phyloP scores from a whole-genome alignment of 2,329 filamentous ascomycete genomes.

The Elsinoe necatrix region DNA sequence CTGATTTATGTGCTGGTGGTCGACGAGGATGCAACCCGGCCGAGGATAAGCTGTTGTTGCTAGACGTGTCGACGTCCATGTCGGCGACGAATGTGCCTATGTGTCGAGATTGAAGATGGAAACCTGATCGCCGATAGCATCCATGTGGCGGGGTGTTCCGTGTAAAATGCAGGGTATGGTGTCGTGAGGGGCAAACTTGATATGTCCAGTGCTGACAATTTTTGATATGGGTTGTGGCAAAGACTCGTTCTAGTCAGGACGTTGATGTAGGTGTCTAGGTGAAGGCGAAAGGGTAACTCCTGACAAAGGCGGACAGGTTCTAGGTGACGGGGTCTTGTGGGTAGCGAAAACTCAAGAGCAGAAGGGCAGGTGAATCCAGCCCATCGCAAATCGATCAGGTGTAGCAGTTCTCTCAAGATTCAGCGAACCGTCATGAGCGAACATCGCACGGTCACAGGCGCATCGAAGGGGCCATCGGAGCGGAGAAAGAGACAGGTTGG shows the following conservation, averaged over 20 bases:
- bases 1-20: slow-evolving; percentile 37
- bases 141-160: not conserved
- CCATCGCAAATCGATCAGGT: slow-evolving; percentile 12
- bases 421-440: slow-evolving; percentile 7
- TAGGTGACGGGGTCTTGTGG: slow-evolving; percentile 1
- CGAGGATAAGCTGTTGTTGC: not conserved
- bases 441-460: slow-evolving; percentile 15
- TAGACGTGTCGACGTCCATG: slow-evolving; percentile 14
- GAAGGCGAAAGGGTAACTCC: not conserved
- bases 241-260: not conserved
- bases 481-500: not conserved
- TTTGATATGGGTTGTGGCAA: not conserved
- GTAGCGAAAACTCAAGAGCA: slow-evolving; percentile 2
- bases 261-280: not conserved
- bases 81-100: not conserved
- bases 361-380: not conserved
- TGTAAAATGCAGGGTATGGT: not conserved
- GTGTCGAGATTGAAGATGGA: not conserved
- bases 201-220: not conserved
- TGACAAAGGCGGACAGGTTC: not conserved
- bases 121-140: not conserved
- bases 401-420: slow-evolving; percentile 6
- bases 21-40: slow-evolving; percentile 32
- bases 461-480: slow-evolving; percentile 16
- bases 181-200: not conserved